These are phyloP conservation scores for Cyclanthera cordifolia DNA, from an alignment of 306 rosid genomes.

Conservation along the genomic window DNA sequence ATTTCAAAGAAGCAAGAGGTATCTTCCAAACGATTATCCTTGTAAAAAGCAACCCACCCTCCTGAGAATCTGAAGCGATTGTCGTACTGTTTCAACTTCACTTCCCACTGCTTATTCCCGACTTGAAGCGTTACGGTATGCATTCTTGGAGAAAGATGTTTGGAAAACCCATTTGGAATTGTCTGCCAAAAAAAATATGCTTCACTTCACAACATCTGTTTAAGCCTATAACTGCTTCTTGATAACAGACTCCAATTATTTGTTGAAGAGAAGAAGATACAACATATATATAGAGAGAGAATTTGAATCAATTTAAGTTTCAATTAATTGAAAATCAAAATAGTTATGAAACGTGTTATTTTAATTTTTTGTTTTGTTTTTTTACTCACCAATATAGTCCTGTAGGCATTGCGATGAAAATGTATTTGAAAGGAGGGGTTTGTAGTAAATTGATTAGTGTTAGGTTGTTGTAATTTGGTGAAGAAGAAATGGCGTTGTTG, in stretches of 20 bases:
- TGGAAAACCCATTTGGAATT: neutral
- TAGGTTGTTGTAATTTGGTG: slow-evolving; percentile 1
- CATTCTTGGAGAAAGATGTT: neutral
- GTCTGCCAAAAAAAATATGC: neutral
- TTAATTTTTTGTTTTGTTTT: too few relatives aligned
- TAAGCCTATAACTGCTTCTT: too few relatives aligned
- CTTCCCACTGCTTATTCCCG: neutral
- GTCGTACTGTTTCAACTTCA: neutral
- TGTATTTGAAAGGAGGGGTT: neutral
- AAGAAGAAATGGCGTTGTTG: neutral
- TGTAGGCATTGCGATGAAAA: too few relatives aligned
- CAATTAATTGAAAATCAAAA: too few relatives aligned
- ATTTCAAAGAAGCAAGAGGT: slow-evolving; percentile 1
- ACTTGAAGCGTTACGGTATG: neutral
- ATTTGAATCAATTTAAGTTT: too few relatives aligned
- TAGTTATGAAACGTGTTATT: too few relatives aligned
- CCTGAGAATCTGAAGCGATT: neutral
- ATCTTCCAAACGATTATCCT: slow-evolving; percentile 7
- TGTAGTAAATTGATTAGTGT: neutral
- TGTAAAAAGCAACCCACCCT: slow-evolving; percentile 6
- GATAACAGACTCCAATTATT: too few relatives aligned
- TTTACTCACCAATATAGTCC: neutral
- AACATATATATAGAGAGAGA: too few relatives aligned
- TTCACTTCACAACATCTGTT: too few relatives aligned
- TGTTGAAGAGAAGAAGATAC: too few relatives aligned